These are phyloP conservation scores for Kodamaea hsintzibuensis DNA, from an alignment of 805 yeast species.

Conservation along the genomic window DNA sequence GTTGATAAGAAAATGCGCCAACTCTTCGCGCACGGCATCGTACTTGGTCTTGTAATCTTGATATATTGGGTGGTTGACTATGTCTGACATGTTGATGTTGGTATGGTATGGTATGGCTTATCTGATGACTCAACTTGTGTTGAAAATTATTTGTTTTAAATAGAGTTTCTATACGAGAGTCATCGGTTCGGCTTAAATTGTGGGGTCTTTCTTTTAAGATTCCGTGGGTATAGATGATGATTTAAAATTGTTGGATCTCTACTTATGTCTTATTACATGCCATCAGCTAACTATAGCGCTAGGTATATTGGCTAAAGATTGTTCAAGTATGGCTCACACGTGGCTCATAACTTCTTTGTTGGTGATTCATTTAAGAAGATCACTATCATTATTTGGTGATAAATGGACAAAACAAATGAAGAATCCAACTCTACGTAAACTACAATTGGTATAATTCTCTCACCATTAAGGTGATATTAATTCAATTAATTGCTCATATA, in stretches of 20 bases:
- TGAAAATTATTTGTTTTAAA: background rate
- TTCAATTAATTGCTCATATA: background rate
- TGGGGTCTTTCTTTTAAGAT: too few relatives aligned
- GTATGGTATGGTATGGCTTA: background rate
- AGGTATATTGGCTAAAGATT: too few relatives aligned
- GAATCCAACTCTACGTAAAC: too few relatives aligned
- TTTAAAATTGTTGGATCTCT: too few relatives aligned
- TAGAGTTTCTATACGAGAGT: background rate
- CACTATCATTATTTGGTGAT: too few relatives aligned
- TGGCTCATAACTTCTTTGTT: background rate
- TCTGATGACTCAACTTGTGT: too few relatives aligned
- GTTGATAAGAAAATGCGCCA: slow-evolving; percentile 11
- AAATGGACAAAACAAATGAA: too few relatives aligned
- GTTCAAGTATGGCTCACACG: too few relatives aligned
- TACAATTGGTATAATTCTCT: background rate
- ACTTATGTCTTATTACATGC: too few relatives aligned
- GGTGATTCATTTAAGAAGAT: background rate
- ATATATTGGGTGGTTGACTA: slow-evolving; percentile 3
- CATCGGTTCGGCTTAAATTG: too few relatives aligned
- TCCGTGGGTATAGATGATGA: too few relatives aligned
- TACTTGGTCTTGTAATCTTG: background rate
- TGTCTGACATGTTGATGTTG: background rate
- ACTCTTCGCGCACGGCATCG: background rate
- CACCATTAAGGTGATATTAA: background rate
- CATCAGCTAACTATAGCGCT: too few relatives aligned